A percentile compares a stretch with the other conserved stretches of the same genome.
Conservation (phyloP, 2,329 filamentous ascomycete genomes). For the Bertia moriformis region DNA sequence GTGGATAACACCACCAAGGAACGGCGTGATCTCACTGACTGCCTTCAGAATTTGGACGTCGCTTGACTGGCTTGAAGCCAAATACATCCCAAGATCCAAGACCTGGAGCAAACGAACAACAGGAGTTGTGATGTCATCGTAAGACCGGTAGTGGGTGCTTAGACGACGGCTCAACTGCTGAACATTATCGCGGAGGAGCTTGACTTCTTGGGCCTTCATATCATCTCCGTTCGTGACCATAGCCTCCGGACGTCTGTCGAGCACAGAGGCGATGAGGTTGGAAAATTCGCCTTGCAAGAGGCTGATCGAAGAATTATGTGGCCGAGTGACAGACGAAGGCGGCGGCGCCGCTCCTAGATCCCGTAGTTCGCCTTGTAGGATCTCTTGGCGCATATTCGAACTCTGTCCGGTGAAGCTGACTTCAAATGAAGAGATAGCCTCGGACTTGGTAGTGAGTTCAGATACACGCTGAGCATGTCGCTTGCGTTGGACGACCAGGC, state of each 20-base stretch:
- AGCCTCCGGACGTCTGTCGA: constrained; percentile 1
- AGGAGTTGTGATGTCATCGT: constrained; percentile 72
- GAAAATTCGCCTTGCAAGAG: constrained; percentile 71
- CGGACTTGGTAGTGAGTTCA: constrained; percentile 27
- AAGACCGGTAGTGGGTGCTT: constrained; percentile 55
- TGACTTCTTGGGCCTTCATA: constrained; percentile 14
- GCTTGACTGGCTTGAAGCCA: constrained; percentile 21
- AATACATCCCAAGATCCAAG: constrained; percentile 59
- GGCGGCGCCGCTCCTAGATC: constrained; percentile 53
- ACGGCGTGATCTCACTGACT: constrained; percentile 2
- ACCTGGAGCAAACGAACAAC: constrained; percentile 68
- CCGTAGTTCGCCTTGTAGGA: constrained; percentile 46
- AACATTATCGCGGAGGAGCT: constrained; percentile 41
- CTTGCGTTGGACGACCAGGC: constrained; percentile 49
- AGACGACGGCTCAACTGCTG: constrained; percentile 58
- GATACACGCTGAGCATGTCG: constrained; percentile 21
- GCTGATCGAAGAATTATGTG: constrained; percentile 49
- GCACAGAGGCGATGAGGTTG: constrained; percentile 44
- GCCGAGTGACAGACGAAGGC: constrained; percentile 52
- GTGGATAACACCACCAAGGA: not conserved
- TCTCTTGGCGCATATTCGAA: constrained; percentile 49
- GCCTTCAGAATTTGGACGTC: constrained; percentile 2
- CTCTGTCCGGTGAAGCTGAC: constrained; percentile 43
- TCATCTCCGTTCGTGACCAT: constrained; percentile 8
- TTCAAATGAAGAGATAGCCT: constrained; percentile 38